Evolutionary conservation across 768 basidiomycete genomes (phyloP).

Genomic region (Candolleomyces eurysporus): DNA sequence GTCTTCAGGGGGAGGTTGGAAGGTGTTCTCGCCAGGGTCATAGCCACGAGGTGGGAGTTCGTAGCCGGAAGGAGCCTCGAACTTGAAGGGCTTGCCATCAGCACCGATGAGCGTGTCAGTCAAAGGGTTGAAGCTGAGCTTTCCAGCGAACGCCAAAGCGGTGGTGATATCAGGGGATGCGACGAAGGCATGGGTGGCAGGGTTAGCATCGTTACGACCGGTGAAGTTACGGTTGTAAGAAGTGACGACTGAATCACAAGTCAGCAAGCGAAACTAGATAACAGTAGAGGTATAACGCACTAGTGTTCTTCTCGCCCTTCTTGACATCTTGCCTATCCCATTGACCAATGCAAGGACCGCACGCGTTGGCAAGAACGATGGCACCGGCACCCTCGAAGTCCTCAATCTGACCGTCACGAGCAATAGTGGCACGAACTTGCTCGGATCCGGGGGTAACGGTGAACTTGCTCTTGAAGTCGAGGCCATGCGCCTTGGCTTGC

Average conservation of each 20-base stretch:
- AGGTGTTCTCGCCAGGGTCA: slow-evolving; percentile 96
- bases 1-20: slow-evolving; percentile 90
- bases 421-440: slow-evolving; percentile 97
- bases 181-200: slow-evolving; percentile 96
- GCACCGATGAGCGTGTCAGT: slow-evolving; percentile 84
- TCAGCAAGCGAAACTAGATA: slow-evolving; percentile 6
- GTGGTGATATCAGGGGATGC: slow-evolving; percentile 95
- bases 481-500: slow-evolving; percentile 85
- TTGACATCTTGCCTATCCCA: slow-evolving; percentile 97
- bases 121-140: slow-evolving; percentile 94
- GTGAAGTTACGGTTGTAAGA: slow-evolving; percentile 99
- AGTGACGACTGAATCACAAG: slow-evolving; percentile 71
- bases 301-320: slow-evolving; percentile 97
- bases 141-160: slow-evolving; percentile 93
- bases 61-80: slow-evolving; percentile 85
- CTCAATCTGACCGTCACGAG: slow-evolving; percentile 90
- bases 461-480: slow-evolving; percentile 89
- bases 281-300: slow-evolving; percentile 41
- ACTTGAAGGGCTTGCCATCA: slow-evolving; percentile 97
- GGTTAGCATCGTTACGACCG: slow-evolving; percentile 99
- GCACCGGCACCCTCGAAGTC: slow-evolving; percentile 88
- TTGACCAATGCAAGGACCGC: slow-evolving; percentile 98
- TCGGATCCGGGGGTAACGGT: slow-evolving; percentile 98
- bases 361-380: slow-evolving; percentile 95
- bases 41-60: slow-evolving; percentile 96